These are phyloP conservation scores for Cicer chorassanicum DNA, from an alignment of 306 rosid species.

Conservation along the genomic window DNA sequence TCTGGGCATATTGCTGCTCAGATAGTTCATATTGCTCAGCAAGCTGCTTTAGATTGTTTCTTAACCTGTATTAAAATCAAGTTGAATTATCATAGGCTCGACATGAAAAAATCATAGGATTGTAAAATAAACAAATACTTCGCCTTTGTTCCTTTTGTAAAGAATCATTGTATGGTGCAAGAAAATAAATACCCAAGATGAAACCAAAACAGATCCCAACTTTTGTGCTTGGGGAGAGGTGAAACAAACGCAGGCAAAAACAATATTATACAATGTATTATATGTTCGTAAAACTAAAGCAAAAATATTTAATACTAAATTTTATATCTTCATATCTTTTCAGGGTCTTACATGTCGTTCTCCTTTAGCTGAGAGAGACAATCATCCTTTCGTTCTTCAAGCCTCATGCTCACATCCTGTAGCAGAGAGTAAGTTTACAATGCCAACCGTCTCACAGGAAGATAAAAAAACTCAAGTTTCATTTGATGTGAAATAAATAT, in stretches of 20 bases:
- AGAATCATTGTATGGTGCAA: slow-evolving; percentile 1
- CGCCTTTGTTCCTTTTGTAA: not conserved
- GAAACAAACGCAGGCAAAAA: slow-evolving; percentile 23
- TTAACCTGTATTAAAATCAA: slow-evolving; percentile 64
- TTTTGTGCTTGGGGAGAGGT: not conserved
- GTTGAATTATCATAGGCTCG: slow-evolving; percentile 24
- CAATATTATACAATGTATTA: slow-evolving; percentile 1
- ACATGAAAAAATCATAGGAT: slow-evolving; percentile 6
- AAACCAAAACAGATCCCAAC: slow-evolving; percentile 5
- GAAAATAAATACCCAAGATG: not conserved
- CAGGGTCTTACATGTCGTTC: slow-evolving; percentile 84
- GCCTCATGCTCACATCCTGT: slow-evolving; percentile 88
- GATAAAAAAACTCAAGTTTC: slow-evolving; percentile 1
- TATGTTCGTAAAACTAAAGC: not conserved
- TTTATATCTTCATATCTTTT: slow-evolving; percentile 29
- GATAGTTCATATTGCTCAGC: slow-evolving; percentile 73
- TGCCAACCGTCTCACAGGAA: slow-evolving; percentile 8
- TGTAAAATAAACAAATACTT: slow-evolving; percentile 17
- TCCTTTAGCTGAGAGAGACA: slow-evolving; percentile 89
- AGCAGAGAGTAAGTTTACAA: slow-evolving; percentile 44
- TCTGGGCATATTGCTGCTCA: slow-evolving; percentile 82
- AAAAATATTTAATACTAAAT: not conserved
- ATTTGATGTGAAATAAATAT: slow-evolving; percentile 16
- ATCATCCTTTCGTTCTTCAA: slow-evolving; percentile 95
- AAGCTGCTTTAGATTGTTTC: slow-evolving; percentile 82